A percentile compares a stretch with the other conserved stretches of the same genome.
These are phyloP conservation scores for Asterochloris sp. DNA, from an alignment of 139 green algal genomes.

Conservation along the genomic window DNA sequence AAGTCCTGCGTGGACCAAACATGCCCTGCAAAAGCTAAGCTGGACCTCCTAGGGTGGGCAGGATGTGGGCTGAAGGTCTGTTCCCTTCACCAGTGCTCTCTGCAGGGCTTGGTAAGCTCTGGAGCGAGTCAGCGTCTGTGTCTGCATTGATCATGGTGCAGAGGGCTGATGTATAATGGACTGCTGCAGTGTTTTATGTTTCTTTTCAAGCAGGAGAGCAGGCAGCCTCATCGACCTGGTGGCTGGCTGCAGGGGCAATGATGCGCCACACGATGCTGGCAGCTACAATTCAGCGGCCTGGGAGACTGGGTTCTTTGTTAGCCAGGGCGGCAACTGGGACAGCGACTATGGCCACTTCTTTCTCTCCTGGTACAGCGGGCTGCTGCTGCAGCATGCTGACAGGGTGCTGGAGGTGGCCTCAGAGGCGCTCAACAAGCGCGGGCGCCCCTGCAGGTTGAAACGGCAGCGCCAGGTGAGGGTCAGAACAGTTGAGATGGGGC, in stretches of 20 bases:
- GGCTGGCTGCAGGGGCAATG: conserved; percentile 59
- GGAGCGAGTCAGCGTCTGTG: too few relatives aligned
- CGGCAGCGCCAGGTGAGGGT: neutral
- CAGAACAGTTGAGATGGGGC: too few relatives aligned
- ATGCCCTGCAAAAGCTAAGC: neutral
- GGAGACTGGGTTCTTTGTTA: conserved; percentile 93
- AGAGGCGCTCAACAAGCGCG: conserved; percentile 9
- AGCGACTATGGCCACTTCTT: conserved; percentile 93
- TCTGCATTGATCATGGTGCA: too few relatives aligned
- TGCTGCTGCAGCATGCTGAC: conserved; percentile 86
- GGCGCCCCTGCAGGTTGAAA: neutral
- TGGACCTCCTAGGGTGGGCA: too few relatives aligned
- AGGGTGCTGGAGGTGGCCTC: conserved; percentile 58
- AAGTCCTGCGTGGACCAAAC: too few relatives aligned
- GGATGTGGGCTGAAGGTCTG: too few relatives aligned
- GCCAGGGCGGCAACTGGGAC: conserved; percentile 77
- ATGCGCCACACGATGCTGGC: conserved; percentile 89
- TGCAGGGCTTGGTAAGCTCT: too few relatives aligned
- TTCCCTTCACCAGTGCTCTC: too few relatives aligned
- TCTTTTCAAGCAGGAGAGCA: too few relatives aligned
- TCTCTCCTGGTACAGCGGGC: conserved; percentile 86
- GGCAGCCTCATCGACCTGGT: neutral
- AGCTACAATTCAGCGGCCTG: conserved; percentile 86
- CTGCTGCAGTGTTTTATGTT: too few relatives aligned
- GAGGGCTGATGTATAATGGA: too few relatives aligned